Conservation (phyloP, 495 filamentous ascomycete species). For the Sphaerosporella brunnea region DNA sequence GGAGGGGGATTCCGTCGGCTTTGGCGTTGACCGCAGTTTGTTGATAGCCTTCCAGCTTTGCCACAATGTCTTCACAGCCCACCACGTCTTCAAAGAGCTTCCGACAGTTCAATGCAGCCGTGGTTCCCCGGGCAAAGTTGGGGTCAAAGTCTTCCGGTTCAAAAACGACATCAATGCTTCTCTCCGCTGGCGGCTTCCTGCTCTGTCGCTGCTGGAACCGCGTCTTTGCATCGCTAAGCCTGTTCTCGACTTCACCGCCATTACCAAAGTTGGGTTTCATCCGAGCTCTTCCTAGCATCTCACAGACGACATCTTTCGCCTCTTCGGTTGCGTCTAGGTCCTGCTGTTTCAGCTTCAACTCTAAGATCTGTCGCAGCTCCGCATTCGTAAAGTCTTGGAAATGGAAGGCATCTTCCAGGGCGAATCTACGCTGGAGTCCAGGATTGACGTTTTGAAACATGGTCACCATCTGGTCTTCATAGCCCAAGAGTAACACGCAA, state of each 20-base stretch:
- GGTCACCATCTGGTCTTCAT: conserved; percentile 49
- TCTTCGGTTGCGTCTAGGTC: conserved; percentile 30
- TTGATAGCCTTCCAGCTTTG: conserved; percentile 42
- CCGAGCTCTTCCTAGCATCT: conserved; percentile 29
- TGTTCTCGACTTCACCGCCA: conserved; percentile 33
- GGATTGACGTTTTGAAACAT: conserved; percentile 73
- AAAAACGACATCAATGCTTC: conserved; percentile 25
- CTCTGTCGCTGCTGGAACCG: conserved; percentile 6
- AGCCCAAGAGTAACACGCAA: conserved; percentile 58
- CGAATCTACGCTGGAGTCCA: conserved; percentile 50
- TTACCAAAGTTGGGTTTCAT: conserved; percentile 39
- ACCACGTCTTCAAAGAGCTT: conserved; percentile 48
- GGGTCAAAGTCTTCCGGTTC: conserved; percentile 51
- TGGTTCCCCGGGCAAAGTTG: conserved; percentile 40
- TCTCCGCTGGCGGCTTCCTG: no score
- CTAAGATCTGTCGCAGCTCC: conserved; percentile 41
- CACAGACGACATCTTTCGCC: conserved; percentile 29
- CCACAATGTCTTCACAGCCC: conserved; percentile 39
- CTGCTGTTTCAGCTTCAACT: conserved; percentile 37
- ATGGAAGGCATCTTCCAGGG: conserved; percentile 40
- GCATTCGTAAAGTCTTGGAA: conserved; percentile 53
- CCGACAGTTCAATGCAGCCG: conserved; percentile 34
- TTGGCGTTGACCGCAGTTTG: conserved; percentile 36
- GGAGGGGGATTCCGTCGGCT: conserved; percentile 34
- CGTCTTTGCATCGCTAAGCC: conserved; percentile 18